Base-by-base conservation (phyloP, 116 monocot genomes). In the Cymodocea nodosa region DNA sequence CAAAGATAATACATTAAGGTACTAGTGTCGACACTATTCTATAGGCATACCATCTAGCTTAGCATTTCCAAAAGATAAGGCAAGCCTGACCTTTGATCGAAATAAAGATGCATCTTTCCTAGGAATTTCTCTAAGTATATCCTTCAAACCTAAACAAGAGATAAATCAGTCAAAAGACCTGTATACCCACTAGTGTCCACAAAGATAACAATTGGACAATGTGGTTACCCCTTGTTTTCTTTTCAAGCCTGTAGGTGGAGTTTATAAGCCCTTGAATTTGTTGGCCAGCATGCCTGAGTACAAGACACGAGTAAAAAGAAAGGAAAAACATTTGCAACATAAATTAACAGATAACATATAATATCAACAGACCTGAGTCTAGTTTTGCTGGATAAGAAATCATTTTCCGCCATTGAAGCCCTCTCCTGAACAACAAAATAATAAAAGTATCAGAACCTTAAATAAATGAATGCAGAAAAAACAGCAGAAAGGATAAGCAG, bases 31-130 rank as follows among this genome's bases (percentile, higher is more conserved):
- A 35, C 11, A 18, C 16, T 17, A 35, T 40, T 12, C 10, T 11
- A 44, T 11, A 44, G 11, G 44, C 36, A 4, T 39, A 37, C 9
- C 17, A 8, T n/a, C 19, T 35, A 37, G 25, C 4, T n/a, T 13
- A 34, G 1, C 16, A 20, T 16, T 24, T 57, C 7, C 17, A 15
- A 35, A 50, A 22, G 10, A 39, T 36, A 44, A 35, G 18, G 63
- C 4, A 19, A 35, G 23, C 5, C 52, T 52, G 15, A 70, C 70
- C 70, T 70, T 70, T 60, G 70, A 59, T 35, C 60, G 40, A 59
- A 70, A 70, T 50, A 70, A 19, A 51, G 60, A 50, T 37, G 70
- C 59, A 70, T 70, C 70, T 60, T 60, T 70, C 34, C 51, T 70
- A 12, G 70, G 70, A 59, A 70, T 50, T 24, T 70, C 70, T 34